Evolutionary conservation across 2,329 filamentous ascomycete species (phyloP).

Genomic region (Epichloe bromicola): DNA sequence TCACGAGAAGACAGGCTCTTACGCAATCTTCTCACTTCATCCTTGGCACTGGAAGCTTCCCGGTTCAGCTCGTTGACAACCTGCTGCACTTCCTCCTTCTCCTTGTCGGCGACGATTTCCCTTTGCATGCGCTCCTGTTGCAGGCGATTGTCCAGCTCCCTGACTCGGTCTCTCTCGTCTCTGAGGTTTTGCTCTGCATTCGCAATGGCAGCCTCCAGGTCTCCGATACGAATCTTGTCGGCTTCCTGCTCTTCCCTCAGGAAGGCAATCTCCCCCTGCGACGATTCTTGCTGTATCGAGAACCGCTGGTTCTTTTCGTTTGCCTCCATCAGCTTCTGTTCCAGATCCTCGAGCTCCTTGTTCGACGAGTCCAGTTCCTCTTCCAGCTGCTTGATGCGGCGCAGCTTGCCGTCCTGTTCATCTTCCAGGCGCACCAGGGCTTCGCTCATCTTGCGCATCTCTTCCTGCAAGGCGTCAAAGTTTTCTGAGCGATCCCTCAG

Average conservation of each 20-base stretch:
- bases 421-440: slow-evolving; percentile 79
- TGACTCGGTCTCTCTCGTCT: slow-evolving; percentile 67
- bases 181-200: slow-evolving; percentile 67
- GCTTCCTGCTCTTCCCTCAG: slow-evolving; percentile 90
- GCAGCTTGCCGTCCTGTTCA: slow-evolving; percentile 66
- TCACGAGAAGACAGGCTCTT: slow-evolving; percentile 75
- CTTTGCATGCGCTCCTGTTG: slow-evolving; percentile 72
- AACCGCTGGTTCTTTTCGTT: slow-evolving; percentile 81
- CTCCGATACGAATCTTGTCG: slow-evolving; percentile 96
- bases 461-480: slow-evolving; percentile 79
- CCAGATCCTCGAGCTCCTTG: slow-evolving; percentile 73
- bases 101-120: slow-evolving; percentile 72
- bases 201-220: slow-evolving; percentile 73
- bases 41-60: slow-evolving; percentile 69
- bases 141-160: slow-evolving; percentile 62
- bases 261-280: slow-evolving; percentile 88
- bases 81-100: slow-evolving; percentile 91
- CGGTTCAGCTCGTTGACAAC: slow-evolving; percentile 85
- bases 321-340: slow-evolving; percentile 70
- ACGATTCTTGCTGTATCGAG: slow-evolving; percentile 82
- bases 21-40: slow-evolving; percentile 69
- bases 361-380: slow-evolving; percentile 73
- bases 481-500: slow-evolving; percentile 70
- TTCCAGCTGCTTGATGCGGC: slow-evolving; percentile 71
- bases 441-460: slow-evolving; percentile 87